Percentiles rank a stretch among this genome's conserved stretches.
Conservation (phyloP, 192 early-diverging fungal genomes). For the Umbelopsis ramanniana region DNA sequence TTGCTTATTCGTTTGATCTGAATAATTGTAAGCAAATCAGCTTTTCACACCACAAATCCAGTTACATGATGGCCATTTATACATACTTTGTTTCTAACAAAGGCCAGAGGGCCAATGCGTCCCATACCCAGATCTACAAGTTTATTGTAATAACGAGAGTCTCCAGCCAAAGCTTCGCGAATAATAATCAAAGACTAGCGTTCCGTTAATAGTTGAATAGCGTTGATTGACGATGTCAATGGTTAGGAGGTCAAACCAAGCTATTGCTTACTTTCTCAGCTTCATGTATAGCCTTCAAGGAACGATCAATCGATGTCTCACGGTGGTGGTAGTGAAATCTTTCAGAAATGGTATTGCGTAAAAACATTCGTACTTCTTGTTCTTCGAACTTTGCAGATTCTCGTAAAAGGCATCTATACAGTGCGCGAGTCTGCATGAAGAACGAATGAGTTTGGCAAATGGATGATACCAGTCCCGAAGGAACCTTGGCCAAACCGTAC, state of each 20-base stretch:
- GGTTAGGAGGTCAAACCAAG: neutral
- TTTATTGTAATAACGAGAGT: neutral
- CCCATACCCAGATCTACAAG: slow-evolving; percentile 3
- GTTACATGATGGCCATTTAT: neutral
- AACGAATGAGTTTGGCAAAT: neutral
- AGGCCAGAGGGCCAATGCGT: slow-evolving; percentile 10
- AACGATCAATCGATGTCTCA: neutral
- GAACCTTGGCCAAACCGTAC: neutral
- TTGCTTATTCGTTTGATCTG: neutral
- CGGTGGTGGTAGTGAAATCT: slow-evolving; percentile 24
- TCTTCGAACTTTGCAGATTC: neutral
- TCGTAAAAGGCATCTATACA: slow-evolving; percentile 24
- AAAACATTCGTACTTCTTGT: neutral
- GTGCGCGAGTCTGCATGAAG: neutral
- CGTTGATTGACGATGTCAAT: neutral
- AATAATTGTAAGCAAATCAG: neutral
- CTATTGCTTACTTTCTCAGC: slow-evolving; percentile 11
- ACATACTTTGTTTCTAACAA: slow-evolving; percentile 1
- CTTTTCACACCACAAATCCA: neutral
- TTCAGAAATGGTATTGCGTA: slow-evolving; percentile 9
- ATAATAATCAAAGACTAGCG: neutral
- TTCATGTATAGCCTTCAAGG: slow-evolving; percentile 1
- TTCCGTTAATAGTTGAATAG: neutral
- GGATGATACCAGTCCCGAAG: neutral
- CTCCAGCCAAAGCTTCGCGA: neutral